Conservation (phyloP, 2,329 filamentous ascomycete genomes). For the Xylaria sp. region DNA sequence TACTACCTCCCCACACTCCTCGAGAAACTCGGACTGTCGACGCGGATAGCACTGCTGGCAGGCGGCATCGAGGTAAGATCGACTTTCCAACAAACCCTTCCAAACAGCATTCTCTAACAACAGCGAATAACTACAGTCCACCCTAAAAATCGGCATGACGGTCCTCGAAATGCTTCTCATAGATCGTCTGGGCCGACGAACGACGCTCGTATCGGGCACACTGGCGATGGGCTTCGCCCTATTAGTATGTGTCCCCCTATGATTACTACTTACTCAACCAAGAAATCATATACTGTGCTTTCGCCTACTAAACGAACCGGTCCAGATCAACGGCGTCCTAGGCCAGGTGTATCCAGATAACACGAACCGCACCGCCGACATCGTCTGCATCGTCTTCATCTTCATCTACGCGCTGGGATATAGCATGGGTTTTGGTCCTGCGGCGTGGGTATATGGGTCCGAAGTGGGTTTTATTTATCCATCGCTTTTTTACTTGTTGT, state of each 20-base stretch:
- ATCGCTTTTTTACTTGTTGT: too few relatives aligned
- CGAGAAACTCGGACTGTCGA: slow-evolving; percentile 59
- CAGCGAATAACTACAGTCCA: slow-evolving; percentile 50
- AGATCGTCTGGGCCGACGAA: slow-evolving; percentile 61
- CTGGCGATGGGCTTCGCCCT: slow-evolving; percentile 63
- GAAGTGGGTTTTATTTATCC: slow-evolving; percentile 56
- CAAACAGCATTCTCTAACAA: not conserved
- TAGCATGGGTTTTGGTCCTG: slow-evolving; percentile 66
- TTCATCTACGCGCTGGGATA: slow-evolving; percentile 69
- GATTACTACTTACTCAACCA: not conserved
- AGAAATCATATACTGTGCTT: not conserved
- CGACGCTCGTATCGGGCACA: slow-evolving; percentile 61
- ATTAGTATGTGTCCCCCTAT: slow-evolving; percentile 54
- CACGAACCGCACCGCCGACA: slow-evolving; percentile 58
- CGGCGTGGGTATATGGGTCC: slow-evolving; percentile 68
- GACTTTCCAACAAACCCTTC: not conserved
- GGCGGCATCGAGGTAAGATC: slow-evolving; percentile 59
- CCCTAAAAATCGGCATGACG: slow-evolving; percentile 66
- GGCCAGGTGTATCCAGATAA: slow-evolving; percentile 63
- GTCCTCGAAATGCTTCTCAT: slow-evolving; percentile 67
- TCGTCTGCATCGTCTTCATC: slow-evolving; percentile 64
- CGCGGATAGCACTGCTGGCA: slow-evolving; percentile 60
- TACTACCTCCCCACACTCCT: slow-evolving; percentile 68
- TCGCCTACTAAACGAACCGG: slow-evolving; percentile 8
- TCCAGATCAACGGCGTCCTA: slow-evolving; percentile 62